Conservation (phyloP, 2,329 filamentous ascomycete genomes). For the Trichoderma semiorbis region DNA sequence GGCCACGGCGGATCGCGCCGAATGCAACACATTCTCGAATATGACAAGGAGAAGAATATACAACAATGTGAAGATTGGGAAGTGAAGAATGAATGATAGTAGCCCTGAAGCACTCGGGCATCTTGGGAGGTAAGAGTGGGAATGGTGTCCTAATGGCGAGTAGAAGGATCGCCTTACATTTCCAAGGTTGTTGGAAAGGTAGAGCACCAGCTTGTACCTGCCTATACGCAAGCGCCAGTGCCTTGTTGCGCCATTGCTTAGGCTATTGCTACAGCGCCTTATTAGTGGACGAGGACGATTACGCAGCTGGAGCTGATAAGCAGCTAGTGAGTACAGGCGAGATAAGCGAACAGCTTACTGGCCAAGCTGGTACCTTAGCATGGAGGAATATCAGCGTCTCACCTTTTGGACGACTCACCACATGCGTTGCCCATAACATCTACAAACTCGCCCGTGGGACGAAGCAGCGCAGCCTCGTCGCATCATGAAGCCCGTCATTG, state of each 20-base stretch:
- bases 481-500: conserved; percentile 56
- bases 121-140: neutral
- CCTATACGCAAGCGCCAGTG: too few relatives aligned
- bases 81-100: neutral
- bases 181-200: too few relatives aligned
- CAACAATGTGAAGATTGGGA: neutral
- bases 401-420: neutral
- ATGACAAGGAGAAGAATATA: neutral
- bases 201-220: too few relatives aligned
- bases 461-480: neutral
- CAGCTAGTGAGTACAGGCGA: neutral
- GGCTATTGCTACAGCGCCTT: neutral
- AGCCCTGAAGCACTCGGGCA: neutral
- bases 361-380: neutral
- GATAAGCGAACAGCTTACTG: conserved; percentile 1
- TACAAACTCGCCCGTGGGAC: neutral
- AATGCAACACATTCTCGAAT: neutral
- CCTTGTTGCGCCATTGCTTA: neutral
- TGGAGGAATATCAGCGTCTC: neutral
- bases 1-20: neutral
- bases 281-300: neutral
- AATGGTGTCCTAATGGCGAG: neutral
- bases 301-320: neutral
- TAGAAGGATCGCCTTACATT: too few relatives aligned
- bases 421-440: neutral